Base-by-base conservation (phyloP, 495 filamentous ascomycete genomes). In the Xylaria castorea region DNA sequence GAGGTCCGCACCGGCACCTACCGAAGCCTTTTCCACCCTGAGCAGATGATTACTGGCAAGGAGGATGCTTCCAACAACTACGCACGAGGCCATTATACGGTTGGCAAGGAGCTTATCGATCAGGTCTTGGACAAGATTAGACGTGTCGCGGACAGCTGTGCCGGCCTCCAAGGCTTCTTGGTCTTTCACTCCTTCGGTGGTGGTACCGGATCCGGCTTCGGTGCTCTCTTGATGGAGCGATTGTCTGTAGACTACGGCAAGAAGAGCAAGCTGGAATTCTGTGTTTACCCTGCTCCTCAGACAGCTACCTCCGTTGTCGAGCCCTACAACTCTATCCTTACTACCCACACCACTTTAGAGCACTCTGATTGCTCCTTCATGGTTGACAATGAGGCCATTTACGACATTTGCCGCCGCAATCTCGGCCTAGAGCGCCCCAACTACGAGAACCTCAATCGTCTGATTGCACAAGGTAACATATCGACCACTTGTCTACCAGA, bases 11-110 rank as follows among this genome's bases (percentile, higher is more conserved):
- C 95, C 75, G 95, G 95, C 84, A 88, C 93, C 84, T 98, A 98
- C 89, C 93, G 95, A 78, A 90, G 87, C 80, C 92, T 98, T 74
- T 98, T 98, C 92, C 95, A 98, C 88, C 95, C 95, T 58, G 95
- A 98, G 85, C 91, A 95, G 85, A 96, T 98, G 95, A 98, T 98
- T 83, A 98, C 94, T 75, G 95, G 95, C 85, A 97, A 98, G 90
- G 95, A 98, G 89, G 95, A 98, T 90, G 95, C 95, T 70, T 97
- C 95, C 64, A 98, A 98, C 91, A 98, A 98, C 90, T 98, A 97
- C 82, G 95, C 95, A 72, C 94, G 95, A 86, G 95, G 95, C 78
- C 95, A 98, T 87, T 98, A 98, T 88, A 98, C 95, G 76, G 94
- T 98, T 78, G 95, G 95, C 78, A 98, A 98, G 89, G 95, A 98